Conservation (phyloP, 2,329 filamentous ascomycete species). For the Keithomyces neogunnii region DNA sequence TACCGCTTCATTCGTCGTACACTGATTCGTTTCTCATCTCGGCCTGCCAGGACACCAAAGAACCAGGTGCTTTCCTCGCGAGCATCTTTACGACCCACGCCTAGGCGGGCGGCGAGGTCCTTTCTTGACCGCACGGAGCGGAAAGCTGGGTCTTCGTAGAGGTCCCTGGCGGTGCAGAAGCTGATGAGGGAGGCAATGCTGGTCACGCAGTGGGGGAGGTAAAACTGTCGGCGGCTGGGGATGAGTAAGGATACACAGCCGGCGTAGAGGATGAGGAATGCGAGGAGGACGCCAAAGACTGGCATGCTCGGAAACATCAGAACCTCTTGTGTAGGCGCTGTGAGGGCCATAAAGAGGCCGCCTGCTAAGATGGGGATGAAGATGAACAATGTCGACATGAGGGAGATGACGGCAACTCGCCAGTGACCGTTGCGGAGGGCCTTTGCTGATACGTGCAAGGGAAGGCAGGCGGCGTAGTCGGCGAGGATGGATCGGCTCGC, state of each 20-base stretch:
- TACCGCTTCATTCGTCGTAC: constrained; percentile 36
- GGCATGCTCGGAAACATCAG: constrained; percentile 66
- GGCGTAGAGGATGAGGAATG: constrained; percentile 62
- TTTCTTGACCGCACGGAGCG: constrained; percentile 55
- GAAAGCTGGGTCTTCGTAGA: constrained; percentile 67
- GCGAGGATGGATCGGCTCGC: constrained; percentile 58
- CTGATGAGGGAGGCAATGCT: constrained; percentile 70
- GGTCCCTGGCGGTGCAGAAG: constrained; percentile 65
- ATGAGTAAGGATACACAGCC: constrained; percentile 53
- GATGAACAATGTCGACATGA: constrained; percentile 50
- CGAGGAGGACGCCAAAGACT: constrained; percentile 64
- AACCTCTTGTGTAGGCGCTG: constrained; percentile 39
- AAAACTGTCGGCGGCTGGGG: constrained; percentile 50
- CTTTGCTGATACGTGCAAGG: constrained; percentile 48
- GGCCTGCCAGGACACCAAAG: constrained; percentile 33
- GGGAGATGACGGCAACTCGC: constrained; percentile 53
- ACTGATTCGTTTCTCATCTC: constrained; percentile 33
- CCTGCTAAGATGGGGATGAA: constrained; percentile 60
- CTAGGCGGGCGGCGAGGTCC: constrained; percentile 62
- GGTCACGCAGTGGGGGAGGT: constrained; percentile 64
- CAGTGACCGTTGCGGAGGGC: constrained; percentile 55
- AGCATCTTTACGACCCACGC: constrained; percentile 37
- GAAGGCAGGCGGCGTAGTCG: constrained; percentile 61
- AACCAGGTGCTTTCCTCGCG: constrained; percentile 44
- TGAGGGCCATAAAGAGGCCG: constrained; percentile 67